Base-by-base conservation (phyloP, 2,329 filamentous ascomycete genomes). In the Westerdykella aurantiaca region DNA sequence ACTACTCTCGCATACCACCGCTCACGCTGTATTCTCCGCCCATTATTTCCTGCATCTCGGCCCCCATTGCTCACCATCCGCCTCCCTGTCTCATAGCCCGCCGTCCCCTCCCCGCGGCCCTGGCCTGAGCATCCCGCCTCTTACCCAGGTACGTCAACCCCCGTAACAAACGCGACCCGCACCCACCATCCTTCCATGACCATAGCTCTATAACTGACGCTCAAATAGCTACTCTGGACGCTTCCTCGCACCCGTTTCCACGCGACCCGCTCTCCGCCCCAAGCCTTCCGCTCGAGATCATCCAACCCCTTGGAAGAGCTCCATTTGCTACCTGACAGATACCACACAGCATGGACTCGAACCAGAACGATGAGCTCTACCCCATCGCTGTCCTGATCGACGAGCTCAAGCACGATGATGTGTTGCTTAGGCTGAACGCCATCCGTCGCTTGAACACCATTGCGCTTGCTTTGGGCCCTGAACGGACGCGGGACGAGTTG, bases 401-500 rank as follows among this genome's bases (percentile, higher is more conserved):
- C 72, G 93, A 98, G 81, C 80, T 98, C 66, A 98, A 98, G 91
- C 93, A 98, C 72, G 93, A 98, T 70, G 94, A 98, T 78, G 93
- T 98, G 59, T 81, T 97, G 55, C 83, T 98, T 68, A 88, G 93
- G 70, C 81, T 98, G 72, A 98, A 98, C 73, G 93, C 93, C 66
- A 98, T 98, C 69, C 91, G 95, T 75, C 86, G 93, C 65, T 84
- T 98, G 52, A 96, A 93, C 46, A 98, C 93, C 52, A 98, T 98
- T 74, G 93, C 94, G 64, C 83, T 98, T 57, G 93, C 93, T 60
- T 77, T 98, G 55, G 93, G 93, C 64, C 82, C 93, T 52, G 93
- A 98, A 76, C 86, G 93, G 72, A 98, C 93, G 67, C 85, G 93
- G 69, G 91, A 98, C 64, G 93, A 98, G 77, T 82, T 98, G 66